These are phyloP conservation scores for Kuraishia borneana DNA, from an alignment of 805 yeast genomes.

Conservation along the genomic window DNA sequence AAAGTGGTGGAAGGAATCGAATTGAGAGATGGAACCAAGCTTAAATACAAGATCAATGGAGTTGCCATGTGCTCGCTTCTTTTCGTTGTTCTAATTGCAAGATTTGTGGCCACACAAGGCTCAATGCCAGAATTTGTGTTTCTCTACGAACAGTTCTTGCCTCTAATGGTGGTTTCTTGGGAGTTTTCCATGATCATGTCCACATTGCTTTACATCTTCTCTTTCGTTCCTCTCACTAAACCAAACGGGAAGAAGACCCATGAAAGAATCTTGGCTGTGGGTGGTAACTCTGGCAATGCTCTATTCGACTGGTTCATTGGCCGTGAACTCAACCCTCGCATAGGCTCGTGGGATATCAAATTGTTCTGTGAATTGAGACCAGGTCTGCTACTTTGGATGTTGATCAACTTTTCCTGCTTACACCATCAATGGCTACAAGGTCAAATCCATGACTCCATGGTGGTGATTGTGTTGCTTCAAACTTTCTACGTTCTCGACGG, in stretches of 20 bases:
- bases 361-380: conserved; percentile 91
- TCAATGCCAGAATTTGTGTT: conserved; percentile 72
- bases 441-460: conserved; percentile 55
- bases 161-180: conserved; percentile 51
- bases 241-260: conserved; percentile 42
- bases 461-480: conserved; percentile 60
- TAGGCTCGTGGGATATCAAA: conserved; percentile 80
- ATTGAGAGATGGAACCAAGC: conserved; percentile 64
- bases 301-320: conserved; percentile 96
- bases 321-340: conserved; percentile 86
- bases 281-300: conserved; percentile 72
- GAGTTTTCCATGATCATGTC: conserved; percentile 57
- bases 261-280: conserved; percentile 68
- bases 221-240: conserved; percentile 48
- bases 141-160: conserved; percentile 56
- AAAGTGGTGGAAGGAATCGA: conserved; percentile 48
- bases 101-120: conserved; percentile 41
- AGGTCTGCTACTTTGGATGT: conserved; percentile 79
- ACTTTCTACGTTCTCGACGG: conserved; percentile 84
- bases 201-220: conserved; percentile 48
- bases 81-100: conserved; percentile 28
- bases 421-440: conserved; percentile 73
- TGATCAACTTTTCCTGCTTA: conserved; percentile 66
- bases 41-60: conserved; percentile 80
- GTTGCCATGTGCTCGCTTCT: conserved; percentile 33